phyloP scores from a whole-genome alignment of 2,329 filamentous ascomycete genomes.

The Monilinia fructicola region DNA sequence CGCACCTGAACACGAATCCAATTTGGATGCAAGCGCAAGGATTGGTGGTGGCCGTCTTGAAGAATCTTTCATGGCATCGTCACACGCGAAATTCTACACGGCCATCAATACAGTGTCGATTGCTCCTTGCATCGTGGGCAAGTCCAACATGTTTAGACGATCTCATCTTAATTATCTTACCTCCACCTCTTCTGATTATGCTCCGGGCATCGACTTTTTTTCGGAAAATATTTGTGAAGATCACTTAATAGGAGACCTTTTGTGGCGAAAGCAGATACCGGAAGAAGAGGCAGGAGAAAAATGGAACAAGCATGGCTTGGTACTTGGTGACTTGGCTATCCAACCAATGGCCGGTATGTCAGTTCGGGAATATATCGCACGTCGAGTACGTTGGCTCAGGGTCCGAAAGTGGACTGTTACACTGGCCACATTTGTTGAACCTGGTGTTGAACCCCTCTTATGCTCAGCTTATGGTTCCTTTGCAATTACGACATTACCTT shows the following conservation, averaged over 20 bases:
- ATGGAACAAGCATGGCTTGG: conserved; percentile 77
- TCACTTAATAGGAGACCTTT: conserved; percentile 86
- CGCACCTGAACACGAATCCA: conserved; percentile 35
- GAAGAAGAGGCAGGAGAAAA: conserved; percentile 45
- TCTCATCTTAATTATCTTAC: conserved; percentile 80
- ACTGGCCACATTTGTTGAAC: conserved; percentile 85
- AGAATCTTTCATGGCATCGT: conserved; percentile 90
- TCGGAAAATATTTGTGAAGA: conserved; percentile 97
- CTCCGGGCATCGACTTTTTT: conserved; percentile 83
- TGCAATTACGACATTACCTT: conserved; percentile 71
- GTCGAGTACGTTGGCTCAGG: conserved; percentile 84
- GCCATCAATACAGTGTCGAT: conserved; percentile 92
- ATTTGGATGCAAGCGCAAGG: conserved; percentile 32
- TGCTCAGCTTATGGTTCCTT: conserved; percentile 81
- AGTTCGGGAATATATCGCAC: conserved; percentile 71
- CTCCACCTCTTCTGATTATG: conserved; percentile 45
- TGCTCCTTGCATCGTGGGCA: conserved; percentile 91
- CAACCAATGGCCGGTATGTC: conserved; percentile 87
- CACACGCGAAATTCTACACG: conserved; percentile 95
- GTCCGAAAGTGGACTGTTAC: conserved; percentile 94
- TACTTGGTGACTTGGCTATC: conserved; percentile 82
- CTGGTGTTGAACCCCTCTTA: conserved; percentile 83
- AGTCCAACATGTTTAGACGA: conserved; percentile 97
- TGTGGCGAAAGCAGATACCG: conserved; percentile 72
- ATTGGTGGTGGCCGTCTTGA: conserved; percentile 79